phyloP scores from a whole-genome alignment of 176 grass and related monocot genomes.

The Carex scoparia region DNA sequence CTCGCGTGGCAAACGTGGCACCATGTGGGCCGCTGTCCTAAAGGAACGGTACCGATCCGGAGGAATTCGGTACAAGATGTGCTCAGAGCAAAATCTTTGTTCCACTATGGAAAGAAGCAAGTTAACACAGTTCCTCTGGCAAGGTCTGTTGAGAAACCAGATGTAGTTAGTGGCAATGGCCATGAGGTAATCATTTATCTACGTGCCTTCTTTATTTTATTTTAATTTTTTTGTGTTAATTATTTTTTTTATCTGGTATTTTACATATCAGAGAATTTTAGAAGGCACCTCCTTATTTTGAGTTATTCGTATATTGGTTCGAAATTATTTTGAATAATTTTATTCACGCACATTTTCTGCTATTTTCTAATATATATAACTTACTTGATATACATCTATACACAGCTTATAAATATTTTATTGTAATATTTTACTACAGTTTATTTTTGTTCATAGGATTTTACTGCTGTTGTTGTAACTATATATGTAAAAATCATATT shows the following conservation, averaged over 20 bases:
- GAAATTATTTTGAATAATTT: neutral
- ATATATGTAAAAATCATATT: neutral
- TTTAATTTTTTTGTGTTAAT: neutral
- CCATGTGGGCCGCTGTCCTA: conserved; percentile 61
- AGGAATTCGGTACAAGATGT: conserved; percentile 61
- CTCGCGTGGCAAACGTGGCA: conserved; percentile 82
- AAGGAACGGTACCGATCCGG: conserved; percentile 64
- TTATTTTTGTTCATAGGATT: neutral
- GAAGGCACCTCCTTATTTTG: neutral
- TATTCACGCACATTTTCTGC: neutral
- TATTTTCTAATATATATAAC: neutral
- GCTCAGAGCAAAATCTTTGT: conserved; percentile 55
- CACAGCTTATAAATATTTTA: neutral
- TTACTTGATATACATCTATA: too few species aligned
- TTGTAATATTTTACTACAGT: neutral
- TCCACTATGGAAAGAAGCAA: conserved; percentile 74
- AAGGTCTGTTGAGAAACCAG: conserved; percentile 44
- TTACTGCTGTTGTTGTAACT: neutral
- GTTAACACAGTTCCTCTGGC: conserved; percentile 9
- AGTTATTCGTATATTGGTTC: neutral
- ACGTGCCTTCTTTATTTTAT: neutral
- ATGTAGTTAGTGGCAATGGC: conserved; percentile 84
- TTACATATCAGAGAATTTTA: neutral
- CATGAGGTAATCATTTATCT: conserved; percentile 55
- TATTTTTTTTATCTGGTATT: neutral